Evolutionary conservation across 176 grass and related monocot species (phyloP), one percentile per base, ranked within the genome.

Genomic region (Ampelocalamus luodianensis): DNA sequence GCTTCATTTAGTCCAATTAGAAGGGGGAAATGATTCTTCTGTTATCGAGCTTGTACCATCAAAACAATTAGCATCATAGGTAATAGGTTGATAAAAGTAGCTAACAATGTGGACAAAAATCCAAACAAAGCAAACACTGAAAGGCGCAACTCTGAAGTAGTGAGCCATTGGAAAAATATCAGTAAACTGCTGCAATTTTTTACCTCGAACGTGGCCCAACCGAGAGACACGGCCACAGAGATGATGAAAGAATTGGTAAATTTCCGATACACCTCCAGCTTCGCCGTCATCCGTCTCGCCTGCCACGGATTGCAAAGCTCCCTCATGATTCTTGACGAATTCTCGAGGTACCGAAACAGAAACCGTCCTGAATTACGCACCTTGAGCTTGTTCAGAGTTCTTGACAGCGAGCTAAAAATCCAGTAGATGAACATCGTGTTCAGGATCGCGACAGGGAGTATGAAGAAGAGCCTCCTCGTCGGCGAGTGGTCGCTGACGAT

Each of bases 171-270:
- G 48, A 1, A 16, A 15, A 50, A 5, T 16, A 50, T 50, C 48
- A 5, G 48, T 16, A 1, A 50, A 50, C 14, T 14, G 5, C 4
- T 5, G 48, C 48, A 50, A 16, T 55, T 8, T 82, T 53, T 84
- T 74, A 91, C 94, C 92, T 97, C 94, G 74, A 86, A 94, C 71
- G 87, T 79, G 66, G 87, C 90, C 94, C 94, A 97, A 3, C 82
- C 92, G 5, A 97, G 80, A 1, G 94, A 97, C 53, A 92, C 45
- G 3, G 91, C 74, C 71, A 91, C 84, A 8, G 67, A 71, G 45
- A 90, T 87, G 81, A 79, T 81, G 76, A 97, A 58, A 2, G 87
- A 90, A 27, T 88, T 94, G 45, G 85, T 74, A 29, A 97, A 86
- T 72, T 88, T 90, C 78, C 85, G 75, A 62, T 94, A 97, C 77